Evolutionary conservation across 2,329 filamentous ascomycete species (phyloP).

Genomic region (Penicillium sp.): DNA sequence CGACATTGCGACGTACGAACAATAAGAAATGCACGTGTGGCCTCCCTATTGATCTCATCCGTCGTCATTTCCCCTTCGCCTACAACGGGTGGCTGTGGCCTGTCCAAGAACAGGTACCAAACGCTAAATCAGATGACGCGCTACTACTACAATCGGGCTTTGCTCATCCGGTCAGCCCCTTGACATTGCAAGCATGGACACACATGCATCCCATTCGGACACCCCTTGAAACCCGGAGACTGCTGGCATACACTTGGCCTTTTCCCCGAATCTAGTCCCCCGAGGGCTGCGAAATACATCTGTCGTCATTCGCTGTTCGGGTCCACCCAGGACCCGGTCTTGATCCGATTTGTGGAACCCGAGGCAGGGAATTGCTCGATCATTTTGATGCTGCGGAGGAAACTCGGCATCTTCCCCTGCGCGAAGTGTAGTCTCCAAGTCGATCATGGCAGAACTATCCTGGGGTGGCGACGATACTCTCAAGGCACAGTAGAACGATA

Average conservation of each 20-base stretch:
- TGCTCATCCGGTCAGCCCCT: neutral
- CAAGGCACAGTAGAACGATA: neutral
- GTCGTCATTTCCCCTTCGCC: slow-evolving; percentile 19
- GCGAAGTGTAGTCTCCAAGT: neutral
- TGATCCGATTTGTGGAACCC: slow-evolving; percentile 25
- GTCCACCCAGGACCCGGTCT: neutral
- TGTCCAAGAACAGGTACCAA: neutral
- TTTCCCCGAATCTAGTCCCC: slow-evolving; percentile 18
- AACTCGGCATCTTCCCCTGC: neutral
- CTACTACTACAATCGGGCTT: neutral
- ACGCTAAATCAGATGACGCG: neutral
- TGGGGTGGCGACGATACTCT: neutral
- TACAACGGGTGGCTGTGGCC: slow-evolving; percentile 2
- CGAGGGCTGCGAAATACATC: slow-evolving; percentile 27
- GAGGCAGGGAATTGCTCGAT: slow-evolving; percentile 11
- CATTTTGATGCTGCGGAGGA: neutral
- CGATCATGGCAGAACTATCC: neutral
- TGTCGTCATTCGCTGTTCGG: slow-evolving; percentile 23
- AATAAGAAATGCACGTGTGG: neutral
- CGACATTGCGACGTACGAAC: neutral
- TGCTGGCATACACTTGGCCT: slow-evolving; percentile 5
- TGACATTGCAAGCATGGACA: neutral
- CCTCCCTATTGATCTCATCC: slow-evolving; percentile 26
- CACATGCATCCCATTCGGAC: slow-evolving; percentile 2
- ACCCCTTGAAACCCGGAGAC: slow-evolving; percentile 17